Percentiles rank a stretch among this genome's conserved stretches.
Evolutionary conservation across 768 basidiomycete species (phyloP).

Genomic region (Leccinellum luteum): DNA sequence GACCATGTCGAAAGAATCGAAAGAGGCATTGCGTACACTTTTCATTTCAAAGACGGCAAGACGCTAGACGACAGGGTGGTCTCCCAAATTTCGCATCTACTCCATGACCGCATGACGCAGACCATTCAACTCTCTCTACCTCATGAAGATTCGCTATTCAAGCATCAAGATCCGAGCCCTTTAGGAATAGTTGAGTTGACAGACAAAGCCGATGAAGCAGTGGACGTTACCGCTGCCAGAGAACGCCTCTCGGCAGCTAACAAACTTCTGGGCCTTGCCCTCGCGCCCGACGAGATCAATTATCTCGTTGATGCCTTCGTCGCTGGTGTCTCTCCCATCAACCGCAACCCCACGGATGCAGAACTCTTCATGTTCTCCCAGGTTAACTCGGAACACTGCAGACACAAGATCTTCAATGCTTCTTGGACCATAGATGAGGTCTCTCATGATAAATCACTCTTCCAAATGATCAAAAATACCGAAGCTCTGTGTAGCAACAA

Average conservation of each 20-base stretch:
- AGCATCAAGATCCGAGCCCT: conserved; percentile 60
- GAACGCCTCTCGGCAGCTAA: conserved; percentile 75
- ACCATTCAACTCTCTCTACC: conserved; percentile 60
- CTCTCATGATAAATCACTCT: conserved; percentile 68
- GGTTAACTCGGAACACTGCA: conserved; percentile 99
- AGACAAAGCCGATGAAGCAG: conserved; percentile 19
- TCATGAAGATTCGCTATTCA: conserved; percentile 53
- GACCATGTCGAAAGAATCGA: conserved; percentile 77
- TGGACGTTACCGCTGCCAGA: conserved; percentile 43
- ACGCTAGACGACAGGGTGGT: conserved; percentile 47
- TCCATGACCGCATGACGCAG: conserved; percentile 99
- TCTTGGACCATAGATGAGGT: conserved; percentile 86
- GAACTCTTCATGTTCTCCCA: conserved; percentile 99
- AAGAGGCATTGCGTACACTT: conserved; percentile 70
- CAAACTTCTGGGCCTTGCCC: conserved; percentile 81
- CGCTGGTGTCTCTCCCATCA: conserved; percentile 60
- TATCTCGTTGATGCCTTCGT: conserved; percentile 91
- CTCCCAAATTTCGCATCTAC: conserved; percentile 56
- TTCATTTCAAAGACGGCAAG: conserved; percentile 45
- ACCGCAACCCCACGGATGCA: conserved; percentile 90
- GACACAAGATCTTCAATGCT: conserved; percentile 99
- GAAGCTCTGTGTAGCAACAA: conserved; percentile 71
- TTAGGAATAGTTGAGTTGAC: conserved; percentile 69
- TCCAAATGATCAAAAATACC: conserved; percentile 97
- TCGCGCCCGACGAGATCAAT: conserved; percentile 85